Conservation (phyloP, 2,329 filamentous ascomycete species). For the Talaromyces sp. region DNA sequence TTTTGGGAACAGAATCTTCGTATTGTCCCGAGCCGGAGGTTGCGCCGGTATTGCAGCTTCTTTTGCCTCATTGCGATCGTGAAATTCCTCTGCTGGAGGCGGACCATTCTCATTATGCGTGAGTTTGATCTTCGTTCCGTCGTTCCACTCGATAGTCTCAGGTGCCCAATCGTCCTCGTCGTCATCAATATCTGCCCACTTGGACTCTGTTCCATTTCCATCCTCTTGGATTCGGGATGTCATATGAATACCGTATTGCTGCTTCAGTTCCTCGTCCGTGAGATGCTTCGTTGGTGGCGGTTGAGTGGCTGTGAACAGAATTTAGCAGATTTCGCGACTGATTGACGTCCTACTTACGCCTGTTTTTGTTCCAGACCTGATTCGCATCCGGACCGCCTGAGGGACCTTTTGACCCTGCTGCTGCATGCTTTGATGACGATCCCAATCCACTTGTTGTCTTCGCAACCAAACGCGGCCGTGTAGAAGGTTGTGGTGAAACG, state of each 20-base stretch:
- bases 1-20: conserved; percentile 32
- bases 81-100: conserved; percentile 22
- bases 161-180: conserved; percentile 67
- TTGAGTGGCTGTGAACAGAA: conserved; percentile 40
- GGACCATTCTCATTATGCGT: conserved; percentile 41
- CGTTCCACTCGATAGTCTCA: conserved; percentile 65
- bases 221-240: conserved; percentile 62
- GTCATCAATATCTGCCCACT: conserved; percentile 68
- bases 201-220: conserved; percentile 58
- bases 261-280: conserved; percentile 65
- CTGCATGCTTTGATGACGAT: conserved; percentile 47
- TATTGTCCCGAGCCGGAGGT: conserved; percentile 25
- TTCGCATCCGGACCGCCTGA: conserved; percentile 59
- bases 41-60: conserved; percentile 23
- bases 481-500: conserved; percentile 40
- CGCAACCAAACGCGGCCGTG: conserved; percentile 59
- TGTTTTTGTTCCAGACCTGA: conserved; percentile 68
- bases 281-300: conserved; percentile 60
- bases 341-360: conserved; percentile 45
- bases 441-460: conserved; percentile 56
- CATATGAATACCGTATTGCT: conserved; percentile 65
- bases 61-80: conserved; percentile 22
- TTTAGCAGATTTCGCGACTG: conserved; percentile 21
- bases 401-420: conserved; percentile 45
- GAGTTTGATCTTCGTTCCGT: conserved; percentile 63